Evolutionary conservation across 306 rosid species (phyloP).

Genomic region (Sicyos baderoa): DNA sequence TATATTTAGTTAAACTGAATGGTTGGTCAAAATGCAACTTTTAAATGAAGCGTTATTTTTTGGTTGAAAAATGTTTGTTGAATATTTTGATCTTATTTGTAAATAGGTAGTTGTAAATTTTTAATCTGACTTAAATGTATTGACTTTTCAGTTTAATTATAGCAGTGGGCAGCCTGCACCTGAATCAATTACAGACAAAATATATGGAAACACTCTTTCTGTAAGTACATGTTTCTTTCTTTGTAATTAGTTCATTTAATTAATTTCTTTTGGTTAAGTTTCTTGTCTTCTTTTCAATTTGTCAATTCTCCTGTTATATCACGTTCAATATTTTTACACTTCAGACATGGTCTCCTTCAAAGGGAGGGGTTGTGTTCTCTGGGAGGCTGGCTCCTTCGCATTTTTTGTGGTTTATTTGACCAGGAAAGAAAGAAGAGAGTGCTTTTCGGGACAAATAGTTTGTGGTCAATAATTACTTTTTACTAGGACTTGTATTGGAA

Average conservation of each 20-base stretch:
- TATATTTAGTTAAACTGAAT: neutral
- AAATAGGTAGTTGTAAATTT: neutral
- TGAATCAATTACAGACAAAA: slow-evolving; percentile 92
- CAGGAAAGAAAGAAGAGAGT: neutral
- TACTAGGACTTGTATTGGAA: too few species aligned
- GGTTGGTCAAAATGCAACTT: neutral
- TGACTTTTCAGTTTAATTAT: slow-evolving; percentile 70
- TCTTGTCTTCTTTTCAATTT: neutral
- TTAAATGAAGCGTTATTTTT: neutral
- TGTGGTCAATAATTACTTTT: too few species aligned
- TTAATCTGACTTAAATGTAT: slow-evolving; percentile 30
- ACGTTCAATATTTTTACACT: neutral
- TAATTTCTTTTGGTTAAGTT: neutral
- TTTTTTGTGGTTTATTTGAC: neutral
- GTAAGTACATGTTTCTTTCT: slow-evolving; percentile 42
- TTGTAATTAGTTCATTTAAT: neutral
- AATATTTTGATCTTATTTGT: neutral
- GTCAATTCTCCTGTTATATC: neutral
- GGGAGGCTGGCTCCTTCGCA: neutral
- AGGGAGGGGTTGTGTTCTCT: neutral
- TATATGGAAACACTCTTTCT: slow-evolving; percentile 89
- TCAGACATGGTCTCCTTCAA: neutral
- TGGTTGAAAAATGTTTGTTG: neutral
- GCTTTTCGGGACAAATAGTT: neutral
- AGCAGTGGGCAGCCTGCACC: slow-evolving; percentile 99